Evolutionary conservation across 2,329 filamentous ascomycete species (phyloP).

Genomic region (Sordariomycetes sp.): DNA sequence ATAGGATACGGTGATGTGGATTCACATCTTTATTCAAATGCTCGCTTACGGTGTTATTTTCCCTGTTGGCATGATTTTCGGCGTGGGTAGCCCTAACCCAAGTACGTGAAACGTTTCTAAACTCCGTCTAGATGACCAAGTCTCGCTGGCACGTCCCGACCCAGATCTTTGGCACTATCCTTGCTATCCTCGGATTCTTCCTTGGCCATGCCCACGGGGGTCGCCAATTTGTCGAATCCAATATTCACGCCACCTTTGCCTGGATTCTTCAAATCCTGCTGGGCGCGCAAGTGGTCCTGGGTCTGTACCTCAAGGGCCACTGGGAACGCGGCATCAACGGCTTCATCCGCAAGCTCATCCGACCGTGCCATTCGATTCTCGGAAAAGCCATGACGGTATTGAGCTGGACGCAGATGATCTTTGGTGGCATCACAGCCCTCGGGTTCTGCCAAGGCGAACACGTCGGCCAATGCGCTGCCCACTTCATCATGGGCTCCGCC

Average conservation of each 20-base stretch:
- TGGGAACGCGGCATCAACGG: constrained; percentile 77
- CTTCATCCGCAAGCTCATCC: constrained; percentile 62
- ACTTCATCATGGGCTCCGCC: constrained; percentile 97
- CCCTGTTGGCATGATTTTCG: constrained; percentile 89
- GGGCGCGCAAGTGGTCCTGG: constrained; percentile 66
- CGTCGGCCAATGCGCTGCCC: constrained; percentile 82
- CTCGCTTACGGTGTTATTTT: constrained; percentile 87
- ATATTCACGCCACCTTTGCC: constrained; percentile 76
- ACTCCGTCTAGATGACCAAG: constrained; percentile 72
- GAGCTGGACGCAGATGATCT: constrained; percentile 89
- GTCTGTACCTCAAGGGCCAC: constrained; percentile 82
- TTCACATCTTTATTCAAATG: constrained; percentile 84
- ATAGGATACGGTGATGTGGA: constrained; percentile 79
- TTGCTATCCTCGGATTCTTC: constrained; percentile 80
- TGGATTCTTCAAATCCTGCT: constrained; percentile 74
- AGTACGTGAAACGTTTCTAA: no score
- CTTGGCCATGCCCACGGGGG: constrained; percentile 87
- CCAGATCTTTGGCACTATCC: constrained; percentile 63
- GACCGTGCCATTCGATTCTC: constrained; percentile 67
- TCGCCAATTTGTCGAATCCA: constrained; percentile 66
- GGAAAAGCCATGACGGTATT: constrained; percentile 83
- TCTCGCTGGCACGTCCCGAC: constrained; percentile 91
- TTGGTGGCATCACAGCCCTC: constrained; percentile 84
- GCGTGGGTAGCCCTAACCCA: constrained; percentile 61
- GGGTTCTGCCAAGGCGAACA: constrained; percentile 93